Evolutionary conservation across 2,329 filamentous ascomycete genomes (phyloP).

Genomic region (Tolypocladium capitatum): DNA sequence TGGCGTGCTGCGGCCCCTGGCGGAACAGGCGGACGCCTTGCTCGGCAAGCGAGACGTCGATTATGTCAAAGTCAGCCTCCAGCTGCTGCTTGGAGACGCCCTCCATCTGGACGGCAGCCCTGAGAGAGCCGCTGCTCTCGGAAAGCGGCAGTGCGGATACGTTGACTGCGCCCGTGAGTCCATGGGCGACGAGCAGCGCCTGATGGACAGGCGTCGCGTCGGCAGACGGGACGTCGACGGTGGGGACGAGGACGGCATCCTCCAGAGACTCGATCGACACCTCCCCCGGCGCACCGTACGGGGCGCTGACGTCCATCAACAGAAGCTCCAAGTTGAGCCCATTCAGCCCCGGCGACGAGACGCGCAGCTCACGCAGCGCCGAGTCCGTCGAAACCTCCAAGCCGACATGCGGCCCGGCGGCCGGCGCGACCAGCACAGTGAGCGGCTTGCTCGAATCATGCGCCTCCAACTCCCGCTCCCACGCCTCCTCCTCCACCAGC

Average conservation of each 20-base stretch:
- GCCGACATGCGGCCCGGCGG: slow-evolving; percentile 13
- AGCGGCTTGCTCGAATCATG: slow-evolving; percentile 42
- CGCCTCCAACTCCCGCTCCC: slow-evolving; percentile 50
- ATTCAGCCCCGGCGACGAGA: slow-evolving; percentile 50
- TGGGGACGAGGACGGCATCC: slow-evolving; percentile 62
- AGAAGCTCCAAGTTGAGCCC: slow-evolving; percentile 52
- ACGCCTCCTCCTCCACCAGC: slow-evolving; percentile 44
- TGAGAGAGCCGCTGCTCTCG: slow-evolving; percentile 28
- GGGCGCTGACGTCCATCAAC: slow-evolving; percentile 35
- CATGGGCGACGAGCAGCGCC: slow-evolving; percentile 60
- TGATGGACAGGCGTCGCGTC: slow-evolving; percentile 74
- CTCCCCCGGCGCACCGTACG: slow-evolving; percentile 19
- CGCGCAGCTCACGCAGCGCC: slow-evolving; percentile 43
- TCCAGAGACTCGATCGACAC: slow-evolving; percentile 30
- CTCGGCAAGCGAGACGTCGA: slow-evolving; percentile 52
- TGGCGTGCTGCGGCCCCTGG: slow-evolving; percentile 53
- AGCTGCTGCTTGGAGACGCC: slow-evolving; percentile 25
- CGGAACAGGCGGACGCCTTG: slow-evolving; percentile 56
- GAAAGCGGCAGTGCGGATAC: slow-evolving; percentile 29
- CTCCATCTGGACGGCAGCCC: slow-evolving; percentile 44
- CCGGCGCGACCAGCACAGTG: slow-evolving; percentile 41
- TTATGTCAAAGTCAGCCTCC: slow-evolving; percentile 32
- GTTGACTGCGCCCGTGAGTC: slow-evolving; percentile 52
- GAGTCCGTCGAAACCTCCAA: slow-evolving; percentile 16
- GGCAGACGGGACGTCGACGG: slow-evolving; percentile 55